Percentiles rank a stretch among this genome's conserved stretches.
phyloP scores from a whole-genome alignment of 495 filamentous ascomycete species.

The Podospora pseudoanserina region DNA sequence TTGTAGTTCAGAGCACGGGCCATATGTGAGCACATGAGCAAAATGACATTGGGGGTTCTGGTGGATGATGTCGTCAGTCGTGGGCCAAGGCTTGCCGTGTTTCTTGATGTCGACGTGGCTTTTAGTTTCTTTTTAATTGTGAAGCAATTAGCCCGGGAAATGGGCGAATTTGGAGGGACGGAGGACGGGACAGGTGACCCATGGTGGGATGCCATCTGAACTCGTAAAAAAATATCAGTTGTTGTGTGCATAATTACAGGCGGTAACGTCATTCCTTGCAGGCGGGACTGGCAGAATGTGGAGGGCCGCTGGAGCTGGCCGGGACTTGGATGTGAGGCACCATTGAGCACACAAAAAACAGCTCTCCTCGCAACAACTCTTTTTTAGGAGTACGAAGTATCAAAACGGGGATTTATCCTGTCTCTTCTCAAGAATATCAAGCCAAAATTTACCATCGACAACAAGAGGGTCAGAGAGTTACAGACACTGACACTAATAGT shows the following conservation, averaged over 20 bases:
- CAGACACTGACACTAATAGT: neutral
- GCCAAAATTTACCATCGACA: too few species aligned
- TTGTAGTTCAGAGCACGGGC: neutral
- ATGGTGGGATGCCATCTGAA: neutral
- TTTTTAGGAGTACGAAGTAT: neutral
- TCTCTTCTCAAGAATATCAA: neutral
- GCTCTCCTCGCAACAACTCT: neutral
- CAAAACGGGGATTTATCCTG: neutral
- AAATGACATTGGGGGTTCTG: neutral
- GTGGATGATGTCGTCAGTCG: neutral
- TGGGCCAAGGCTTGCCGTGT: neutral
- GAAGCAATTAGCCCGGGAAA: too few species aligned
- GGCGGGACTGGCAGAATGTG: neutral
- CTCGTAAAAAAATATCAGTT: neutral
- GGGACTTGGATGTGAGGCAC: neutral
- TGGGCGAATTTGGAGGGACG: neutral
- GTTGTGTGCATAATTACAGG: neutral
- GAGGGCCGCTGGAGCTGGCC: constrained; percentile 1
- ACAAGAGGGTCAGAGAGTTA: too few species aligned
- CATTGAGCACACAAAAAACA: neutral
- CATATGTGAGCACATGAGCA: neutral
- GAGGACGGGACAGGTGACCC: neutral
- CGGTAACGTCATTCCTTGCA: constrained; percentile 2
- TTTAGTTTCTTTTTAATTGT: neutral
- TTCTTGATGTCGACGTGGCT: neutral